Conservation (phyloP, 2,329 filamentous ascomycete species). For the Arthrocladium fulminans region DNA sequence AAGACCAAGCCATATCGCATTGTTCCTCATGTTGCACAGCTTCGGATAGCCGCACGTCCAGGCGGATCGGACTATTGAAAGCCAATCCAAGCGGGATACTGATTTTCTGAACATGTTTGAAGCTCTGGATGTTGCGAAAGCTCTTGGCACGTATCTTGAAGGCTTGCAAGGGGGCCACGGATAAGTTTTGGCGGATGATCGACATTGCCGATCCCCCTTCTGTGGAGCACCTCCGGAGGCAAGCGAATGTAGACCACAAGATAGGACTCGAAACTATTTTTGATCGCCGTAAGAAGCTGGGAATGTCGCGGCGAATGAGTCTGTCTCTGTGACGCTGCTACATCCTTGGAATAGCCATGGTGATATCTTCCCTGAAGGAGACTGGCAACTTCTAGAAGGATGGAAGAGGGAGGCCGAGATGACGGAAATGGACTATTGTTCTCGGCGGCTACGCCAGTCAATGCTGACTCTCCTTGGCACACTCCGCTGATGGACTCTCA, state of each 20-base stretch:
- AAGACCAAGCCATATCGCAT: not conserved
- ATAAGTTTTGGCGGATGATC: constrained; percentile 2
- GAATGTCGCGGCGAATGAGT: not conserved
- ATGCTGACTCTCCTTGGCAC: not conserved
- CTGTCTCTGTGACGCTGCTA: too few species aligned
- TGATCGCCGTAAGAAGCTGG: not conserved
- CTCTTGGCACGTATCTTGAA: not conserved
- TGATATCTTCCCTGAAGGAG: too few species aligned
- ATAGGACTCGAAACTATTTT: not conserved
- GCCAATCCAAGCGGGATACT: not conserved
- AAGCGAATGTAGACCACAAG: not conserved
- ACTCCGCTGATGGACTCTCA: not conserved
- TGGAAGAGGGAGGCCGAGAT: not conserved
- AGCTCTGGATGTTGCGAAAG: not conserved
- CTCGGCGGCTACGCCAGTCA: not conserved
- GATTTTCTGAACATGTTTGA: not conserved
- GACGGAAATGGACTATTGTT: not conserved
- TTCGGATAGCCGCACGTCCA: not conserved
- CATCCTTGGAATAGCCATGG: too few species aligned
- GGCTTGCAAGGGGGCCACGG: not conserved
- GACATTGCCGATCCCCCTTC: constrained; percentile 6
- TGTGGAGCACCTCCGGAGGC: not conserved
- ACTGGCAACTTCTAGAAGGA: too few species aligned
- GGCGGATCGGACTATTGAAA: not conserved
- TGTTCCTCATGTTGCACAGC: not conserved